Conservation (phyloP, 2,329 filamentous ascomycete species). For the Fusarium bulbicola region DNA sequence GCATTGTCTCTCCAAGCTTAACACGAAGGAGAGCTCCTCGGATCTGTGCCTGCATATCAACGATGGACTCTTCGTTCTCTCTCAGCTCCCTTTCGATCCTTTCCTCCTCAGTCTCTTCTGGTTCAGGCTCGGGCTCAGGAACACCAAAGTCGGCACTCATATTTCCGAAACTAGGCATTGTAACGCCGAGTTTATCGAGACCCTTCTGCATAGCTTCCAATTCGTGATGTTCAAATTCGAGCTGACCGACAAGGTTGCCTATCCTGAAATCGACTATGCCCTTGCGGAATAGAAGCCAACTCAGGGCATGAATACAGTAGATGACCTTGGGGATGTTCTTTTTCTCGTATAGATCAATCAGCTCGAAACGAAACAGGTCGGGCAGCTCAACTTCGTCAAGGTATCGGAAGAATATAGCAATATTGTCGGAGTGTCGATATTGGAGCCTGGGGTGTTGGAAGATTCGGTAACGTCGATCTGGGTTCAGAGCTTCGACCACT, state of each 20-base stretch:
- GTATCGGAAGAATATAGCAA: constrained; percentile 94
- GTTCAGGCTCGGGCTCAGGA: constrained; percentile 75
- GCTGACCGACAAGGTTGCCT: constrained; percentile 93
- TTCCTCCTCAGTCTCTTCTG: constrained; percentile 90
- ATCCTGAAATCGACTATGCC: constrained; percentile 96
- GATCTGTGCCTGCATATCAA: constrained; percentile 87
- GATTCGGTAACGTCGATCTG: constrained; percentile 79
- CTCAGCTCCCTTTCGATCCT: constrained; percentile 81
- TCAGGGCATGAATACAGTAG: constrained; percentile 96
- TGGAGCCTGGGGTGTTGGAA: constrained; percentile 88
- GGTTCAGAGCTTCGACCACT: constrained; percentile 88
- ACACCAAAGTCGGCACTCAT: constrained; percentile 97
- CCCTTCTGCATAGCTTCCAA: constrained; percentile 97
- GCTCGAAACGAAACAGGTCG: constrained; percentile 94
- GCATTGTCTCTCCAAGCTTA: constrained; percentile 83
- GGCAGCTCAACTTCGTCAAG: constrained; percentile 91
- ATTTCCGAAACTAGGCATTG: constrained; percentile 96
- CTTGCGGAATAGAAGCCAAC: constrained; percentile 95
- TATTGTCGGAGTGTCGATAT: constrained; percentile 97
- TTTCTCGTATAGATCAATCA: constrained; percentile 98
- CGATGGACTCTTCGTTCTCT: constrained; percentile 76
- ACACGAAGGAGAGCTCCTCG: constrained; percentile 83
- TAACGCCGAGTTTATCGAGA: constrained; percentile 91
- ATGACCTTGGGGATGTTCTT: constrained; percentile 99
- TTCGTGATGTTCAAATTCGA: constrained; percentile 98